Base-by-base conservation (phyloP, 2,329 filamentous ascomycete species). In the Cladophialophora bantiana region DNA sequence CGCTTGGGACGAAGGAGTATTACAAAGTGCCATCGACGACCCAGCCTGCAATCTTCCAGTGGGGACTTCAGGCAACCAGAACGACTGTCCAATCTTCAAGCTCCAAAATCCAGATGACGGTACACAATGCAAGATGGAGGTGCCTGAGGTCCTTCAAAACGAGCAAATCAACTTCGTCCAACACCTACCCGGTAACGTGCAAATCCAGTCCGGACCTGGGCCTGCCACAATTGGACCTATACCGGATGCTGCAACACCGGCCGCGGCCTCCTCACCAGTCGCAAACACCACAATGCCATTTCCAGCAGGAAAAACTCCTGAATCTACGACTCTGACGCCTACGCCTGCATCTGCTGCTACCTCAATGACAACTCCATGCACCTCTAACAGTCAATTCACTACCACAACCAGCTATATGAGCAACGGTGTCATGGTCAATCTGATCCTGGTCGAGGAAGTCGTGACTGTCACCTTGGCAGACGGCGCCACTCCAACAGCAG, bases 21-120 rank as follows among this genome's bases (percentile, higher is more conserved):
- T 92, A 56, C 88, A 93, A 77, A 59, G 84, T 5, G 92, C 92
- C n/a, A 83, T 94, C 68, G 78, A 93, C 55, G 60, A 67, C 58
- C 50, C 69, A 13, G 85, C 83, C 7, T 97, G 94, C 85, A 94
- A 89, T 59, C 90, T 88, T 78, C 75, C 74, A 0, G 36, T 31
- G 12, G 59, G 61, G n/a, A 54, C 54, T 18, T 88, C 87, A 9
- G 94, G 94, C 38, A 74, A 82, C 50, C 87, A 96, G 54, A 74
- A 84, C 52, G 92, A 94, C 77, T 97, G 94, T 80, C 80, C 86
- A 0, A 72, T 95, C 35, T 97, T 97, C 79, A 81, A 84, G 60
- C 82, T 96, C 63, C 88, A 94, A 76, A 78, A 78, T 60, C 83
- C 88, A 32, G 77, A 78, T 0, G 40, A 36, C 56, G 83, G 85